A percentile compares a stretch with the other conserved stretches of the same genome.
Conservation (phyloP, 495 filamentous ascomycete genomes). For the Glonium stellatum region DNA sequence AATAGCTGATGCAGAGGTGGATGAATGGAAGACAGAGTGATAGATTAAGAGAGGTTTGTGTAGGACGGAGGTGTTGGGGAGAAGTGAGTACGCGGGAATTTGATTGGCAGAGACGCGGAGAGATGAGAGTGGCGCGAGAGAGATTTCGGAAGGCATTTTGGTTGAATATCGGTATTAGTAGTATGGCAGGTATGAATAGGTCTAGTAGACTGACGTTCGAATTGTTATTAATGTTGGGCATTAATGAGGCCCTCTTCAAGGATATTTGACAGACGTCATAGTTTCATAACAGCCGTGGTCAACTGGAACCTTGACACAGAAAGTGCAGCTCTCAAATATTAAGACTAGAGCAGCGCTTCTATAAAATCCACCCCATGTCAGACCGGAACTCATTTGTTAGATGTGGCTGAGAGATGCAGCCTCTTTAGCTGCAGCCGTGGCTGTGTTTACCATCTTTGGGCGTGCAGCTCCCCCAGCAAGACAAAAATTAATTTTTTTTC, state of each 20-base stretch:
- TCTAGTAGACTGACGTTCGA: too few species aligned
- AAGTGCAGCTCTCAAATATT: slow-evolving; percentile 87
- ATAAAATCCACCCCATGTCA: too few species aligned
- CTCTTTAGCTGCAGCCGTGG: too few species aligned
- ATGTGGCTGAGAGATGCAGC: too few species aligned
- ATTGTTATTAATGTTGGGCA: too few species aligned
- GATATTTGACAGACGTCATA: neutral
- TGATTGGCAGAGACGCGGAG: slow-evolving; percentile 50
- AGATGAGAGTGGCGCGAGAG: slow-evolving; percentile 42
- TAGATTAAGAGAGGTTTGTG: slow-evolving; percentile 54
- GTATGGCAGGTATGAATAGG: too few species aligned
- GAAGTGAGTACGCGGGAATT: slow-evolving; percentile 51
- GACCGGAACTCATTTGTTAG: too few species aligned
- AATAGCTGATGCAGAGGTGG: slow-evolving; percentile 40
- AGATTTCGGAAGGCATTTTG: slow-evolving; percentile 6
- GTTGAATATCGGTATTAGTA: neutral
- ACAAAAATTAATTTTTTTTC: too few species aligned
- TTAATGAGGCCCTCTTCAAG: neutral
- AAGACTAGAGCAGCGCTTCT: too few species aligned
- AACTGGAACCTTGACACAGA: slow-evolving; percentile 90
- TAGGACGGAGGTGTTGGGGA: slow-evolving; percentile 61
- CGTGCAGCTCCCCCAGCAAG: too few species aligned
- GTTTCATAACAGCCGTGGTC: slow-evolving; percentile 55
- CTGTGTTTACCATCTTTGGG: too few species aligned
- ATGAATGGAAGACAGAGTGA: slow-evolving; percentile 44